Conservation (phyloP, 306 rosid genomes). For the Acmispon strigosus region DNA sequence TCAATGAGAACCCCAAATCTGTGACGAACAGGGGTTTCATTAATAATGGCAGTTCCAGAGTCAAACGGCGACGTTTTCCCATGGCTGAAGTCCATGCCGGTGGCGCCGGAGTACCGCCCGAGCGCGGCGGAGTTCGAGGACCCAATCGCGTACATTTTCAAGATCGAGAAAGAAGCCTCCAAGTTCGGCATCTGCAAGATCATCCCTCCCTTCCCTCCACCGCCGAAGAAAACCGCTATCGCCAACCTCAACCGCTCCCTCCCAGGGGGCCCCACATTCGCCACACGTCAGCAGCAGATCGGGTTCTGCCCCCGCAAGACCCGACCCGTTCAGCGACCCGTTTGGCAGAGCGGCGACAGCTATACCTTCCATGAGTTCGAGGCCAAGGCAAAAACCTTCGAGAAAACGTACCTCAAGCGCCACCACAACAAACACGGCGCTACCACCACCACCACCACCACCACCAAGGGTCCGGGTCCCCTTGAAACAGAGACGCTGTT, state of each 20-base stretch:
- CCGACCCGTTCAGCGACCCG: constrained; percentile 78
- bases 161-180: constrained; percentile 98
- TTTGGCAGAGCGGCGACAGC: constrained; percentile 93
- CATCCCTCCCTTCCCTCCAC: constrained; percentile 78
- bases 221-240: constrained; percentile 70
- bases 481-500: constrained; percentile 75
- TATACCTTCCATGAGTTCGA: constrained; percentile 77
- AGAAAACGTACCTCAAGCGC: constrained; percentile 51
- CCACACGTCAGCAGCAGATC: constrained; percentile 99
- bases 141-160: constrained; percentile 95
- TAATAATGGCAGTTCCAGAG: constrained; percentile 56
- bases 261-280: constrained; percentile 50
- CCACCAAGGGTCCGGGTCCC: not conserved
- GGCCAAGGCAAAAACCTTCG: constrained; percentile 73
- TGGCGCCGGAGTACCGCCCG: constrained; percentile 87
- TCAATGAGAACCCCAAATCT: constrained; percentile 21
- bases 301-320: constrained; percentile 88
- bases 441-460: no score
- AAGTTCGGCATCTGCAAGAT: constrained; percentile 95
- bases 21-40: not conserved
- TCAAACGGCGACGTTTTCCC: constrained; percentile 61
- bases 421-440: constrained; percentile 37
- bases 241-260: constrained; percentile 70
- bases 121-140: constrained; percentile 79
- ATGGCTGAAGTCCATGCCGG: constrained; percentile 85